These are phyloP conservation scores for Xylariaceae sp. DNA, from an alignment of 2,329 filamentous ascomycete species.

Conservation along the genomic window DNA sequence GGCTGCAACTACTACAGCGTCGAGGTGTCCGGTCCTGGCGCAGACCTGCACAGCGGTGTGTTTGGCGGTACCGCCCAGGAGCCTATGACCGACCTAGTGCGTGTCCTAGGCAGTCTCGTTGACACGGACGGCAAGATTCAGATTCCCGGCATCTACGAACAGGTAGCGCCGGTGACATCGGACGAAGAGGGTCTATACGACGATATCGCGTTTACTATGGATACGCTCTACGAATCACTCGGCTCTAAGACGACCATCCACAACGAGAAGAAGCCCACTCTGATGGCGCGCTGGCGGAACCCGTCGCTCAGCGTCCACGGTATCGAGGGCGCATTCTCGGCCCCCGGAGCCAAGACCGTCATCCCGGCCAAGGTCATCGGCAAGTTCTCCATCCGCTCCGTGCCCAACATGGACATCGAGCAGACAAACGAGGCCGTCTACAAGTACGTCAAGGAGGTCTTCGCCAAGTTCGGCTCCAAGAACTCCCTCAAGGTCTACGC, in stretches of 20 bases:
- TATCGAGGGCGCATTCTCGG: constrained; percentile 89
- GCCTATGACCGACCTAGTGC: constrained; percentile 93
- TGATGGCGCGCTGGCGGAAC: constrained; percentile 95
- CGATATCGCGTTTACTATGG: constrained; percentile 90
- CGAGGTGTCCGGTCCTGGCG: constrained; percentile 82
- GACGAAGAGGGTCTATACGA: constrained; percentile 88
- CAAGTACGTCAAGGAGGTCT: constrained; percentile 76
- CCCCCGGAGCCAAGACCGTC: constrained; percentile 93
- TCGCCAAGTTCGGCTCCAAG: constrained; percentile 84
- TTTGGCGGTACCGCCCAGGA: constrained; percentile 96
- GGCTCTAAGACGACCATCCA: constrained; percentile 85
- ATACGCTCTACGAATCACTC: constrained; percentile 85
- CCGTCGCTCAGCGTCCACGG: constrained; percentile 93
- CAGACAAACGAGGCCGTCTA: constrained; percentile 81
- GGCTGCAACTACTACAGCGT: constrained; percentile 98
- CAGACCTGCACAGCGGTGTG: constrained; percentile 93
- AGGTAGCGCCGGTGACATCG: constrained; percentile 80
- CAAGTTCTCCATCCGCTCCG: constrained; percentile 97
- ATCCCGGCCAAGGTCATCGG: constrained; percentile 96
- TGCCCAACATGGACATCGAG: constrained; percentile 93
- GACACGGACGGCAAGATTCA: constrained; percentile 87
- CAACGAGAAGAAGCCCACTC: constrained; percentile 80
- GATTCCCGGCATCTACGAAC: constrained; percentile 88
- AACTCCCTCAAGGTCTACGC: constrained; percentile 78
- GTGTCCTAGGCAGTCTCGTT: constrained; percentile 76